A percentile compares a stretch with the other conserved stretches of the same genome.
These are phyloP conservation scores for Gynochthodes officinalis DNA, from an alignment of 257 asterid species.

Conservation along the genomic window DNA sequence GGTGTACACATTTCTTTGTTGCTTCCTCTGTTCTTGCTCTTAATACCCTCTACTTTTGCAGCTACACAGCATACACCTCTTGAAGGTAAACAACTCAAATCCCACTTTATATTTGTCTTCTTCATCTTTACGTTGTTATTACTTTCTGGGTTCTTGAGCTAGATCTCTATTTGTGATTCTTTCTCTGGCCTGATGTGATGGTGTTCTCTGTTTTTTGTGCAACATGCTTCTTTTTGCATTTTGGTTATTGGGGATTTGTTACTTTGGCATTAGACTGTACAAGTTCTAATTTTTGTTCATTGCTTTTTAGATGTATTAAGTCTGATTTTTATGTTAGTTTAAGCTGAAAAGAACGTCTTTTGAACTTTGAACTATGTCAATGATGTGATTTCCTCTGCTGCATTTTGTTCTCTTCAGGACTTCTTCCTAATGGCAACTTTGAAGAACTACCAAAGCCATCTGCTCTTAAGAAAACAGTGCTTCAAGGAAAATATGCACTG, in stretches of 20 bases:
- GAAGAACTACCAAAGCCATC: constrained; percentile 61
- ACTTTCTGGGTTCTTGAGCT: not conserved
- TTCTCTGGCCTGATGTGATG: not conserved
- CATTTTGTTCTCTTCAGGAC: constrained; percentile 38
- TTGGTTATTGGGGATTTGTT: not conserved
- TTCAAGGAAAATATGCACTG: constrained; percentile 49
- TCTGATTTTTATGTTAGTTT: not conserved
- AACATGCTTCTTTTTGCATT: constrained; percentile 2
- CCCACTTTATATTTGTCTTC: not conserved
- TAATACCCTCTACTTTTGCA: constrained; percentile 38
- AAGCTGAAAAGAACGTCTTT: not conserved
- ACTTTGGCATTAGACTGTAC: not conserved
- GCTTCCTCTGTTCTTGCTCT: constrained; percentile 37
- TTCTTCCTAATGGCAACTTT: constrained; percentile 78
- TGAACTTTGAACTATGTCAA: not conserved
- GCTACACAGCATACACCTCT: constrained; percentile 30
- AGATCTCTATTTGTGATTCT: not conserved
- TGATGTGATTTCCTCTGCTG: too few relatives aligned
- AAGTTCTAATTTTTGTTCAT: not conserved
- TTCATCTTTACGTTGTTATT: not conserved
- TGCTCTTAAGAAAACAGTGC: constrained; percentile 54
- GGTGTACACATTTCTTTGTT: constrained; percentile 27
- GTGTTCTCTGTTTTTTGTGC: not conserved
- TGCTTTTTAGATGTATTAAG: not conserved
- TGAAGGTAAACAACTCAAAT: constrained; percentile 48